Conservation (phyloP, 495 filamentous ascomycete genomes). For the Annulohypoxylon maeteangense region DNA sequence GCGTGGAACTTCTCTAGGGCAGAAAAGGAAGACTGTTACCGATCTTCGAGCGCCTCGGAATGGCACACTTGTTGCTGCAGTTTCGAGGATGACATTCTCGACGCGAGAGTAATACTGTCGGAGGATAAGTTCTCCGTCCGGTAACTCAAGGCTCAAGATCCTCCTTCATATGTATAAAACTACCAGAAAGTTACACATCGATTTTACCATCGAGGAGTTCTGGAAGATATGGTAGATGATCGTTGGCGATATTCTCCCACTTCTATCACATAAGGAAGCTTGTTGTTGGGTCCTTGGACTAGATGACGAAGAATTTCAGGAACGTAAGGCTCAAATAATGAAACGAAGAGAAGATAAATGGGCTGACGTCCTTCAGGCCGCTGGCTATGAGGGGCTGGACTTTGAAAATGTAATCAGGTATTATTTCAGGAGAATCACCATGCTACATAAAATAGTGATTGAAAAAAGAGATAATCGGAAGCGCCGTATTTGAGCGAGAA, state of each 20-base stretch:
- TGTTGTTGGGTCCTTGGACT: neutral
- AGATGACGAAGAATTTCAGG: neutral
- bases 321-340: neutral
- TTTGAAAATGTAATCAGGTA: conserved; percentile 1
- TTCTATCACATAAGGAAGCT: neutral
- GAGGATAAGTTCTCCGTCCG: neutral
- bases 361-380: neutral
- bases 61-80: conserved; percentile 6
- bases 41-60: conserved; percentile 9
- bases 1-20: neutral
- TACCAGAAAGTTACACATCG: neutral
- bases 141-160: neutral
- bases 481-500: neutral
- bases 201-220: conserved; percentile 5
- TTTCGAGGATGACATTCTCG: neutral
- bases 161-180: neutral
- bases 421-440: conserved; percentile 1
- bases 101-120: neutral
- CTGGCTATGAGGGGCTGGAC: neutral
- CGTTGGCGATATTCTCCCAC: conserved; percentile 5
- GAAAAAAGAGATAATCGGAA: neutral
- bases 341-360: neutral
- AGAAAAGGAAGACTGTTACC: conserved; percentile 9
- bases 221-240: conserved; percentile 10
- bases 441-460: neutral